Evolutionary conservation across 2,329 filamentous ascomycete genomes (phyloP), one percentile per base, ranked within the genome.

Genomic region (Pseudocercospora crystallina): DNA sequence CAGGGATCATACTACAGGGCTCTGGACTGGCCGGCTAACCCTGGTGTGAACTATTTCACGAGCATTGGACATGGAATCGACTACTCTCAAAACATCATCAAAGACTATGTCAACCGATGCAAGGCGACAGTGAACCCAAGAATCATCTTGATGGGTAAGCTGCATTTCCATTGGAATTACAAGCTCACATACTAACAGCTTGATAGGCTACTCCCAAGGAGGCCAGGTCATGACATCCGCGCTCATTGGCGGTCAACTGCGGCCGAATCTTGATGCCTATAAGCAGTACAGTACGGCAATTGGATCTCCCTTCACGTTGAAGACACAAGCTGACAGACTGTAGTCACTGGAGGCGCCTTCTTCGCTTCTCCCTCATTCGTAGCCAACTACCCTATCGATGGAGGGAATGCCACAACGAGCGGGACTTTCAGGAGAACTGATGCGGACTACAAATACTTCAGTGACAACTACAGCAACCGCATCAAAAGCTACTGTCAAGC

Each of bases 351-450:
- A 8, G 43, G 43, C 5, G 43, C 43, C 3, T 46, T 46, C 43
- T 38, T 38, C 43, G 43, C 43, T 12, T 29, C 15, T 14, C 43
- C 43, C 13, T 46, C 33, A 3, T 37, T 46, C 33, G 32, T 36
- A 5, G 43, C 43, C 15, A 39, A 39, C 34, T 46, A 30, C 43
- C 17, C 32, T 4, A 46, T 46, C 79, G 45, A 76, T 82, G 60
- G 74, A 69, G 73, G 73, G 50, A 72, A 72, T 36, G 42, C 48
- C 35, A 58, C 59, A 63, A 73, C 79, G 66, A 76, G 75, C 71
- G 82, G 86, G 72, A 31, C 54, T 14, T 31, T 43, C 11, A 36
- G 11, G 29, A 29, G 15, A 13, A 14, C n/a, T n/a, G 39, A 15
- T 30, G 8, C 38, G 12, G 36, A 30, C 20, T 43, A 42, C 33